phyloP scores from a whole-genome alignment of 1,139 yeast genomes.

The Blastobotrys ciferrii region DNA sequence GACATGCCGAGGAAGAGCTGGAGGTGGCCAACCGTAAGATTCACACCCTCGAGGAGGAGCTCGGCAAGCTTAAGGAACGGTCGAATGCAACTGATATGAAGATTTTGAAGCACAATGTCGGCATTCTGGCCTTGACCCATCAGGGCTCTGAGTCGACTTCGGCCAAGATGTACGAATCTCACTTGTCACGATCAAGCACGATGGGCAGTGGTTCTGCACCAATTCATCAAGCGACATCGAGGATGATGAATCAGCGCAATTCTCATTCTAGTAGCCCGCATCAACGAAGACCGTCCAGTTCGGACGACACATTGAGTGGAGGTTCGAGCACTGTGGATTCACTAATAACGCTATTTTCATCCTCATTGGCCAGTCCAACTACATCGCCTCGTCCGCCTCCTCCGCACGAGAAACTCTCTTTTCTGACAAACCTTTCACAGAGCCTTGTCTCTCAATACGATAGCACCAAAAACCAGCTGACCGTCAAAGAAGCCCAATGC shows the following conservation, averaged over 20 bases:
- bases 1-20: constrained; percentile 38
- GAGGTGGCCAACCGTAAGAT: constrained; percentile 31
- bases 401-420: constrained; percentile 1
- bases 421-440: constrained; percentile 6
- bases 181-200: constrained; percentile 8
- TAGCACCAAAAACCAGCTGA: constrained; percentile 1
- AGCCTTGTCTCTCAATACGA: constrained; percentile 6
- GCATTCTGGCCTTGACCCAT: constrained; percentile 34
- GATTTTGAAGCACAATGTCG: constrained; percentile 35
- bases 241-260: constrained; percentile 14
- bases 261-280: constrained; percentile 5
- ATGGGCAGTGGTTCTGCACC: constrained; percentile 9
- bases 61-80: constrained; percentile 25
- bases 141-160: constrained; percentile 27
- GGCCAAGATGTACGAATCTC: constrained; percentile 18
- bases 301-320: constrained; percentile 1
- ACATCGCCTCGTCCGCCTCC: constrained; percentile 7
- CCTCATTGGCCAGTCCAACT: constrained; percentile 9
- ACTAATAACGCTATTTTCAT: constrained; percentile 4
- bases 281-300: constrained; percentile 1
- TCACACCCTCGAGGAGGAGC: constrained; percentile 26
- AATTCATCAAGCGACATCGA: constrained; percentile 8
- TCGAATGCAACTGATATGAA: constrained; percentile 25
- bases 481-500: constrained; percentile 6
- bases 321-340: constrained; percentile 1